These are phyloP conservation scores for Phytophthora nicotianae DNA, from an alignment of 352 stramenopile genomes.

Conservation along the genomic window DNA sequence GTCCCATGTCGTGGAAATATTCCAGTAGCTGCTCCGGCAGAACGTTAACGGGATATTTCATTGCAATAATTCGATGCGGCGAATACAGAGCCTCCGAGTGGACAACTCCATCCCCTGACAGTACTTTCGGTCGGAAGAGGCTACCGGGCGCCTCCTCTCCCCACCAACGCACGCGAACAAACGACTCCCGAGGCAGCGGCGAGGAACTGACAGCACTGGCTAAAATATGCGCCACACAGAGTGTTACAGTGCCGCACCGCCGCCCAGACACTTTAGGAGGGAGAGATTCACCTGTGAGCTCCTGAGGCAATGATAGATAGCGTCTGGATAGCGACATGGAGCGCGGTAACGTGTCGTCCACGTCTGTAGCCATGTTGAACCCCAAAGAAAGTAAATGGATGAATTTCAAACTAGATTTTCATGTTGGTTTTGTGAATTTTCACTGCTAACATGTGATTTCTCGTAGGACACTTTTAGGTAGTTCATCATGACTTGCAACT, in stretches of 20 bases:
- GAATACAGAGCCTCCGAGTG: constrained; percentile 4
- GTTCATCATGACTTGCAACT: no score
- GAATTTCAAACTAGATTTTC: no score
- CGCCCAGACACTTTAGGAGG: constrained; percentile 46
- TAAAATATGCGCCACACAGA: constrained; percentile 51
- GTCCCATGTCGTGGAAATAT: constrained; percentile 64
- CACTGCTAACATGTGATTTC: no score
- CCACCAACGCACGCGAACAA: constrained; percentile 69
- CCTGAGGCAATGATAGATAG: constrained; percentile 35
- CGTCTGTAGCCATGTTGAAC: neutral
- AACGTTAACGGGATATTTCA: constrained; percentile 55
- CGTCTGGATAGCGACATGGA: constrained; percentile 37
- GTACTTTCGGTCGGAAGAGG: constrained; percentile 49
- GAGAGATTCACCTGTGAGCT: constrained; percentile 44
- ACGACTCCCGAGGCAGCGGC: constrained; percentile 35
- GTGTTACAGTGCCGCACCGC: constrained; percentile 33
- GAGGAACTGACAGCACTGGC: constrained; percentile 35
- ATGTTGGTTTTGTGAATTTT: no score
- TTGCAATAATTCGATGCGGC: constrained; percentile 34
- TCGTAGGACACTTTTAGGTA: no score
- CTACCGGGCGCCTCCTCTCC: constrained; percentile 49
- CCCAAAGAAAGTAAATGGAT: no score
- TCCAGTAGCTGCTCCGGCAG: constrained; percentile 42
- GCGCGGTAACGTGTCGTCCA: neutral
- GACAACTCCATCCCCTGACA: constrained; percentile 3